phyloP scores from a whole-genome alignment of 345 rosid genomes.

The Capsella bursapastoris region DNA sequence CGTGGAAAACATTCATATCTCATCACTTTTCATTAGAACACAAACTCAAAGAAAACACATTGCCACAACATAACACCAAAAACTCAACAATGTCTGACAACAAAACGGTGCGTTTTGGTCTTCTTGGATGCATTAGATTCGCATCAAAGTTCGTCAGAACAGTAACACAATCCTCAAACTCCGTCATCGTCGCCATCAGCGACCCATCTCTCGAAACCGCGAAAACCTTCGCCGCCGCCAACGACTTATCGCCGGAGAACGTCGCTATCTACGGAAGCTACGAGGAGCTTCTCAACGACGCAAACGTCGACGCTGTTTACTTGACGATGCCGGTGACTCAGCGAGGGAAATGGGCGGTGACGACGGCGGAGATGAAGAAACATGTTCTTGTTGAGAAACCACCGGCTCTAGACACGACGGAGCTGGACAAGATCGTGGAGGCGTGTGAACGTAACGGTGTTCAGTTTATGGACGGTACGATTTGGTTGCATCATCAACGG shows the following conservation, averaged over 20 bases:
- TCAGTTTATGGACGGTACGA: conserved; percentile 79
- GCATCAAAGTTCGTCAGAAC: conserved; percentile 66
- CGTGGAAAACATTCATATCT: conserved; percentile 18
- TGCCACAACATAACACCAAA: background rate
- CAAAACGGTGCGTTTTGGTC: conserved; percentile 56
- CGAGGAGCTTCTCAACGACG: conserved; percentile 56
- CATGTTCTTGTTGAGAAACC: conserved; percentile 78
- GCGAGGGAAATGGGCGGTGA: conserved; percentile 60
- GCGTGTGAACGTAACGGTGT: conserved; percentile 69
- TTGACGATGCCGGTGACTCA: conserved; percentile 62
- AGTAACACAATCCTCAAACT: conserved; percentile 53
- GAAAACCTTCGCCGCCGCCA: conserved; percentile 49
- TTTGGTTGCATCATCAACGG: conserved; percentile 81
- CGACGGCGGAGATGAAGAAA: conserved; percentile 61
- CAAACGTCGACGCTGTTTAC: conserved; percentile 64
- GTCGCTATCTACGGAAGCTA: conserved; percentile 63
- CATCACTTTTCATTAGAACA: conserved; percentile 24
- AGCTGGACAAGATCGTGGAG: conserved; percentile 60
- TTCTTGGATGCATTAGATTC: conserved; percentile 62
- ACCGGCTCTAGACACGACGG: conserved; percentile 54
- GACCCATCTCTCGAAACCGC: conserved; percentile 70
- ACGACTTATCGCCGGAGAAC: conserved; percentile 47
- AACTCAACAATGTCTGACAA: conserved; percentile 41
- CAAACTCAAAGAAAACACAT: background rate
- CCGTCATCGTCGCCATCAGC: conserved; percentile 56